These are phyloP conservation scores for Arachnopeziza araneosa DNA, from an alignment of 2,329 filamentous ascomycete species.

Conservation along the genomic window DNA sequence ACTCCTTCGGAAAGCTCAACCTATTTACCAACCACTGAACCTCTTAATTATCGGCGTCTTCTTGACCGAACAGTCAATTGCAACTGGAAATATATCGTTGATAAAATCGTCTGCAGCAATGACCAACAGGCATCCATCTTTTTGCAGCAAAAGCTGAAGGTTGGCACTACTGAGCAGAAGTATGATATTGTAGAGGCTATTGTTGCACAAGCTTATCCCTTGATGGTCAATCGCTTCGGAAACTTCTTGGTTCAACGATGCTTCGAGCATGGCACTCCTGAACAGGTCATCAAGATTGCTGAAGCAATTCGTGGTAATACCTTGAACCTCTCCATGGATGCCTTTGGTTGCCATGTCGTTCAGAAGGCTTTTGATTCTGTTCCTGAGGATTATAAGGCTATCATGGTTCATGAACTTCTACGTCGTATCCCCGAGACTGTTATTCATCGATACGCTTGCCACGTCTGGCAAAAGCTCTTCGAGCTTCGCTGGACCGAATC, in stretches of 20 bases:
- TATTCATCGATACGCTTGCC: slow-evolving; percentile 96
- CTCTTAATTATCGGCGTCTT: slow-evolving; percentile 90
- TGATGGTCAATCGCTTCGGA: slow-evolving; percentile 98
- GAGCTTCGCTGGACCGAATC: slow-evolving; percentile 93
- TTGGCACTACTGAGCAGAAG: slow-evolving; percentile 91
- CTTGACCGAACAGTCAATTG: slow-evolving; percentile 94
- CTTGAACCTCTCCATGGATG: slow-evolving; percentile 92
- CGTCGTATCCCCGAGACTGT: slow-evolving; percentile 95
- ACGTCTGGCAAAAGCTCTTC: slow-evolving; percentile 99
- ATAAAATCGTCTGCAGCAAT: slow-evolving; percentile 99
- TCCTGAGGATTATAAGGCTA: slow-evolving; percentile 93
- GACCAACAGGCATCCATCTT: slow-evolving; percentile 99
- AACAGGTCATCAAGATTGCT: slow-evolving; percentile 92
- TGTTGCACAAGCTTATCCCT: slow-evolving; percentile 84
- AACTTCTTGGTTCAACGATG: slow-evolving; percentile 98
- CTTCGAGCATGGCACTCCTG: slow-evolving; percentile 94
- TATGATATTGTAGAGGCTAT: slow-evolving; percentile 97
- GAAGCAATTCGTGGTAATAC: slow-evolving; percentile 92
- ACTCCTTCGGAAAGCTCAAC: slow-evolving; percentile 57
- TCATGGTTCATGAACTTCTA: slow-evolving; percentile 97
- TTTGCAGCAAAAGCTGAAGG: slow-evolving; percentile 96
- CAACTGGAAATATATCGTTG: slow-evolving; percentile 99
- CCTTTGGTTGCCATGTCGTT: slow-evolving; percentile 96
- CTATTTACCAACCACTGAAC: slow-evolving; percentile 82
- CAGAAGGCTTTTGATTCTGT: slow-evolving; percentile 99